Evolutionary conservation across 2,329 filamentous ascomycete genomes (phyloP).

Genomic region (Xylaria sp.): DNA sequence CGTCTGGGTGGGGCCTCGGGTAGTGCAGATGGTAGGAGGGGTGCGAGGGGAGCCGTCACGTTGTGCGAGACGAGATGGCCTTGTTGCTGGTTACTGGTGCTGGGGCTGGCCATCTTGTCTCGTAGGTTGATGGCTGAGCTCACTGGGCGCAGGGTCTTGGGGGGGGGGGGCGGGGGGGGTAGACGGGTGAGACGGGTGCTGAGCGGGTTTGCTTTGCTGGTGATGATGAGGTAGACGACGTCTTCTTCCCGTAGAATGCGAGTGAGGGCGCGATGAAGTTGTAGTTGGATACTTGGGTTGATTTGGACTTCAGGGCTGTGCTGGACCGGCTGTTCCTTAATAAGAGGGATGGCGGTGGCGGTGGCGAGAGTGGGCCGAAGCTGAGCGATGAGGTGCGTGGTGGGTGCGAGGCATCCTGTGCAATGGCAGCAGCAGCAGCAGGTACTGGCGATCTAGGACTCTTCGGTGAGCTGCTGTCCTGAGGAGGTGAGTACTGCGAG

Average conservation of each 20-base stretch:
- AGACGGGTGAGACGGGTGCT: slow-evolving; percentile 26
- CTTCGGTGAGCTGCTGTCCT: slow-evolving; percentile 21
- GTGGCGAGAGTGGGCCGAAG: slow-evolving; percentile 24
- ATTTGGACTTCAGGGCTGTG: slow-evolving; percentile 20
- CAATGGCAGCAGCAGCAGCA: slow-evolving; percentile 11
- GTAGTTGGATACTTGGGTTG: slow-evolving; percentile 9
- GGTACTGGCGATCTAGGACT: slow-evolving; percentile 42
- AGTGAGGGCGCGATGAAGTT: slow-evolving; percentile 14
- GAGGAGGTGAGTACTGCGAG: slow-evolving; percentile 15
- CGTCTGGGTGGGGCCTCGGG: slow-evolving; percentile 20
- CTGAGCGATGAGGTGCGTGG: slow-evolving; percentile 32
- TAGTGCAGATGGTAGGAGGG: slow-evolving; percentile 22
- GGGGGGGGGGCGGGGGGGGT: slow-evolving; percentile 23
- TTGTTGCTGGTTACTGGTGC: background rate
- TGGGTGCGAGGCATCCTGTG: slow-evolving; percentile 28
- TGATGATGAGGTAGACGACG: slow-evolving; percentile 2
- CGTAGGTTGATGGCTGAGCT: slow-evolving; percentile 27
- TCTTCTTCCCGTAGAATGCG: background rate
- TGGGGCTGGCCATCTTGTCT: slow-evolving; percentile 14
- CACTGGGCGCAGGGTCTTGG: slow-evolving; percentile 21
- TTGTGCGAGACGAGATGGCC: slow-evolving; percentile 6
- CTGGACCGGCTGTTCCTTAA: slow-evolving; percentile 26
- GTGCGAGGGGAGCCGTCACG: slow-evolving; percentile 20
- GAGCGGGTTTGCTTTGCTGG: slow-evolving; percentile 11
- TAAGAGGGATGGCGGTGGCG: slow-evolving; percentile 24